phyloP scores from a whole-genome alignment of 305 asterid species.

The Salvia sclarea region DNA sequence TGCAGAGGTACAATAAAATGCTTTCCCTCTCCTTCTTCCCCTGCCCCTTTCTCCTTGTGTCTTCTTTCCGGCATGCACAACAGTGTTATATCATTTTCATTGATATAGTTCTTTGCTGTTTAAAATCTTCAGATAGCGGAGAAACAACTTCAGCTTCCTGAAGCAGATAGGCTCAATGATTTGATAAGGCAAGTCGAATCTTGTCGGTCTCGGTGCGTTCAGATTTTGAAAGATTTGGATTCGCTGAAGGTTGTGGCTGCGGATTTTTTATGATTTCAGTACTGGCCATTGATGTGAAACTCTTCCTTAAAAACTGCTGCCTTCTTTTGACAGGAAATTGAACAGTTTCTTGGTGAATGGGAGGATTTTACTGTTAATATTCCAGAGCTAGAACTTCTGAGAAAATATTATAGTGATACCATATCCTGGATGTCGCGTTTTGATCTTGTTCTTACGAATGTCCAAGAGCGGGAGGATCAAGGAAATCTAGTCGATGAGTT shows the following conservation, averaged over 20 bases:
- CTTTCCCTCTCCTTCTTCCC: neutral
- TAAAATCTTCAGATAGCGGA: slow-evolving; percentile 52
- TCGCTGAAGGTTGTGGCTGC: slow-evolving; percentile 60
- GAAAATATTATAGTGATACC: slow-evolving; percentile 62
- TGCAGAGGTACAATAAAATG: slow-evolving; percentile 59
- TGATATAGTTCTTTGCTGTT: slow-evolving; percentile 13
- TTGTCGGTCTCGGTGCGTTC: slow-evolving; percentile 68
- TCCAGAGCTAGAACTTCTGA: slow-evolving; percentile 77
- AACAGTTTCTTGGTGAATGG: slow-evolving; percentile 60
- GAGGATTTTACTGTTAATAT: slow-evolving; percentile 66
- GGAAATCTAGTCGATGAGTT: slow-evolving; percentile 68
- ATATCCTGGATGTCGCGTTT: slow-evolving; percentile 73
- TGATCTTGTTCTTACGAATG: slow-evolving; percentile 54
- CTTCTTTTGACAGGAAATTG: slow-evolving; percentile 59
- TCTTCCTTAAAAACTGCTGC: slow-evolving; percentile 27
- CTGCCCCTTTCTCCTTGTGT: neutral
- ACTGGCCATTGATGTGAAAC: slow-evolving; percentile 28
- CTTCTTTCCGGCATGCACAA: slow-evolving; percentile 11
- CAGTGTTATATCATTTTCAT: neutral
- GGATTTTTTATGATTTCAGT: slow-evolving; percentile 29
- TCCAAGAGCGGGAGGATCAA: slow-evolving; percentile 73
- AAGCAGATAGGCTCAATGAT: slow-evolving; percentile 55
- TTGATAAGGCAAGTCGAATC: slow-evolving; percentile 59
- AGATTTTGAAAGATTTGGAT: slow-evolving; percentile 59
- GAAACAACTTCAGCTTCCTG: slow-evolving; percentile 75